A percentile compares a stretch with the other conserved stretches of the same genome.
phyloP scores from a whole-genome alignment of 23 red algal genomes.

The Gracilaria gracilis region DNA sequence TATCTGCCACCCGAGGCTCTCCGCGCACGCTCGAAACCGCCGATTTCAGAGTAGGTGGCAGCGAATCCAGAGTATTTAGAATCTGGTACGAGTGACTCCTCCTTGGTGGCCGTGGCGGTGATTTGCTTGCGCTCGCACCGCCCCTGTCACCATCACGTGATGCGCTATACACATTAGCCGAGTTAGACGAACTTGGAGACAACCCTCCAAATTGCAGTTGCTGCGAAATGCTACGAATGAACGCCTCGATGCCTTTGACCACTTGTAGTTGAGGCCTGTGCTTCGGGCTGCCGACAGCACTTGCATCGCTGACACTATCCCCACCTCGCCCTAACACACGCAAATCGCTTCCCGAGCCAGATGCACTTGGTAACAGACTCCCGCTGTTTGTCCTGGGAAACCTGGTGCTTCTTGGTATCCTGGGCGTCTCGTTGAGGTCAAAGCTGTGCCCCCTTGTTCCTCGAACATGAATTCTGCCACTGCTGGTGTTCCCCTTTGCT shows the following conservation, averaged over 20 bases:
- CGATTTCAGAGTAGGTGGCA: conserved; percentile 14
- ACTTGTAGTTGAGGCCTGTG: conserved; percentile 19
- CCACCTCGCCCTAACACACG: no score
- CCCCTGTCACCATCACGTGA: conserved; percentile 8
- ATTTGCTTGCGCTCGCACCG: neutral
- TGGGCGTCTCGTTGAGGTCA: conserved; percentile 39
- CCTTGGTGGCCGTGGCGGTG: conserved; percentile 48
- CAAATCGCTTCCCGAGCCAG: neutral
- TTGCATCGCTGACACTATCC: neutral
- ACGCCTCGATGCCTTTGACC: conserved; percentile 14
- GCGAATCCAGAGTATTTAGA: conserved; percentile 46
- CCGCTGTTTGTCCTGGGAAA: conserved; percentile 39
- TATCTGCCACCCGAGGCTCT: neutral
- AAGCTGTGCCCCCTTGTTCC: conserved; percentile 28
- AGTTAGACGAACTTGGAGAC: neutral
- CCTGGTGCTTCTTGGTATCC: conserved; percentile 9
- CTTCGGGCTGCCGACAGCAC: neutral
- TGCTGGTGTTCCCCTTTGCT: neutral
- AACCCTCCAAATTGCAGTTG: neutral
- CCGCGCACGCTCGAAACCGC: neutral
- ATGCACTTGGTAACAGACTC: conserved; percentile 22
- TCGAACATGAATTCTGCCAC: conserved; percentile 57
- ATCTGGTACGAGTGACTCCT: conserved; percentile 63
- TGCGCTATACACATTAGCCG: neutral
- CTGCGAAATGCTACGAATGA: conserved; percentile 27